These are phyloP conservation scores for Neurospora pannonica DNA, from an alignment of 495 filamentous ascomycete species.

Conservation along the genomic window DNA sequence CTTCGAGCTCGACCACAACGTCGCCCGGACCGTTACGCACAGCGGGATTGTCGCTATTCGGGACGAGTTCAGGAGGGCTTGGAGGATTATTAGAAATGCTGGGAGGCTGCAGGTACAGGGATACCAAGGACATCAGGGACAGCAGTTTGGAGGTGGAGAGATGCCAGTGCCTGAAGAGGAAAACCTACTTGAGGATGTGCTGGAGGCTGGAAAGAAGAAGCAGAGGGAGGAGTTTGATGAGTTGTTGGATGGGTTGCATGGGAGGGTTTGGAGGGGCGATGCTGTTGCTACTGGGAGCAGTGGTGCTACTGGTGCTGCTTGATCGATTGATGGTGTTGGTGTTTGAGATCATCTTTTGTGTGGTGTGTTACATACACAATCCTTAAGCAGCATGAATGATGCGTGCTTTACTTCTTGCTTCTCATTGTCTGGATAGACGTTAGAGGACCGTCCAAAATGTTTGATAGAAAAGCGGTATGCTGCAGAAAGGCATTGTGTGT, in stretches of 20 bases:
- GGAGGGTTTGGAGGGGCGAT: background rate
- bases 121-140: background rate
- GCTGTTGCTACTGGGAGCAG: background rate
- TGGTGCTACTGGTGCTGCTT: background rate
- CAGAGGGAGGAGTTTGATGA: background rate
- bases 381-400: no score
- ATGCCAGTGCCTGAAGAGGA: no score
- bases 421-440: no score
- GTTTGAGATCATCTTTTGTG: no score
- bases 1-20: conserved; percentile 75
- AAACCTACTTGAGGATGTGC: background rate
- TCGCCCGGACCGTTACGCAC: conserved; percentile 70
- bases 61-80: conserved; percentile 70
- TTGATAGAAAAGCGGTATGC: background rate
- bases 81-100: conserved; percentile 46
- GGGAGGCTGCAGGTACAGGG: conserved; percentile 7
- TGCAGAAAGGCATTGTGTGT: background rate
- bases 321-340: no score
- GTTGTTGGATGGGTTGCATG: background rate
- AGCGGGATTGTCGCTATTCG: conserved; percentile 65
- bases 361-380: no score
- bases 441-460: no score
- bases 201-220: background rate
- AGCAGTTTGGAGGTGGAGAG: no score
- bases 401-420: no score